Evolutionary conservation across 1,139 yeast species (phyloP).

Genomic region (Scheffersomyces quercinus): DNA sequence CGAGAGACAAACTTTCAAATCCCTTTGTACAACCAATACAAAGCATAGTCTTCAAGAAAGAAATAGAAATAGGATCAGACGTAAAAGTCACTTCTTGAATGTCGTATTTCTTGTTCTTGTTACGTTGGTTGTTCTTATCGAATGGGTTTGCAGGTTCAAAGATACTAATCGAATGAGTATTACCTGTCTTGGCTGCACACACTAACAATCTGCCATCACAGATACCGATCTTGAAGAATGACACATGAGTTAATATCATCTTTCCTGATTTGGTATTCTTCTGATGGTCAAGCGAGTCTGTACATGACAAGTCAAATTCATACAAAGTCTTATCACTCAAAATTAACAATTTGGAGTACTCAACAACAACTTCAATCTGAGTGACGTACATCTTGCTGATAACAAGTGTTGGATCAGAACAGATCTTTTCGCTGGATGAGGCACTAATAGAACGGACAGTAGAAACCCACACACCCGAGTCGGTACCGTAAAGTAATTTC

Average conservation of each 20-base stretch:
- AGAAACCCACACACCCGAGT: constrained; percentile 84
- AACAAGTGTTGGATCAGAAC: constrained; percentile 76
- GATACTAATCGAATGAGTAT: constrained; percentile 75
- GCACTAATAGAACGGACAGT: constrained; percentile 52
- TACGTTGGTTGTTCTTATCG: constrained; percentile 57
- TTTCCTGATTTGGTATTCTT: constrained; percentile 75
- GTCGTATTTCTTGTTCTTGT: constrained; percentile 66
- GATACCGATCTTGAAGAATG: constrained; percentile 89
- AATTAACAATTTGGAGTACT: constrained; percentile 80
- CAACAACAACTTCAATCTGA: constrained; percentile 90
- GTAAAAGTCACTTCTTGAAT: constrained; percentile 77
- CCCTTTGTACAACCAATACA: constrained; percentile 97
- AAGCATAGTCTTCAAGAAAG: constrained; percentile 81
- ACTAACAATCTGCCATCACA: constrained; percentile 87
- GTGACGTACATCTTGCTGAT: constrained; percentile 76
- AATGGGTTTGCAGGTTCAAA: constrained; percentile 72
- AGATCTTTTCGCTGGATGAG: constrained; percentile 48
- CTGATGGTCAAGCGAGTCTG: constrained; percentile 69
- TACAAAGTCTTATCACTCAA: constrained; percentile 80
- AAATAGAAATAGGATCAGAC: constrained; percentile 88
- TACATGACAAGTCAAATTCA: constrained; percentile 72
- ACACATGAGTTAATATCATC: constrained; percentile 79
- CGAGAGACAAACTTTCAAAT: constrained; percentile 87
- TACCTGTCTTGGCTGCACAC: constrained; percentile 82
- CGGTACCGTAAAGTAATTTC: constrained; percentile 86